Evolutionary conservation across 352 stramenopile species (phyloP).

Genomic region (Globisporangium solare): DNA sequence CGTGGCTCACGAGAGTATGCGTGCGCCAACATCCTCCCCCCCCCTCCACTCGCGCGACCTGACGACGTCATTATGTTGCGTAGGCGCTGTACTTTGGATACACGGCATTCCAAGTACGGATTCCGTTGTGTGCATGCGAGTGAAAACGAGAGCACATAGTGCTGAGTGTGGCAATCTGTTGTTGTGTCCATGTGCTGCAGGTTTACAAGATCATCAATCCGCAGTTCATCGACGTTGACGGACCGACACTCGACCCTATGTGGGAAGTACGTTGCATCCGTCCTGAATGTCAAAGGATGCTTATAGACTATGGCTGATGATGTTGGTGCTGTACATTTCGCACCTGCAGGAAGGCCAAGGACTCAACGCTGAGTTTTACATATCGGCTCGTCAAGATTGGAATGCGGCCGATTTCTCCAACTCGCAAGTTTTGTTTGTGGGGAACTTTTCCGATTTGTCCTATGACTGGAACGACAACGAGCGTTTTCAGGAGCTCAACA

Average conservation of each 20-base stretch:
- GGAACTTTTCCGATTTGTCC: constrained; percentile 45
- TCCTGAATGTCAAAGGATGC: no score
- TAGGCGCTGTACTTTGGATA: constrained; percentile 57
- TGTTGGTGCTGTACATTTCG: background rate
- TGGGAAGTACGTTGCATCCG: constrained; percentile 33
- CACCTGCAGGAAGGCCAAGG: constrained; percentile 35
- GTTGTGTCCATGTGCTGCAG: constrained; percentile 15
- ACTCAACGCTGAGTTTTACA: constrained; percentile 52
- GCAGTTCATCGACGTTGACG: constrained; percentile 36
- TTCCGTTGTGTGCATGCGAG: no score
- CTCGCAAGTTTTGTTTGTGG: constrained; percentile 33
- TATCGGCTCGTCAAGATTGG: constrained; percentile 49
- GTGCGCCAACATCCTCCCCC: background rate
- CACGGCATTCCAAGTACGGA: constrained; percentile 38
- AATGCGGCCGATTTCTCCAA: constrained; percentile 35
- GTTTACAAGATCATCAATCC: constrained; percentile 75
- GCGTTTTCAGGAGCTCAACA: constrained; percentile 42
- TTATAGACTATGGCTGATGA: no score
- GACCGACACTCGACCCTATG: constrained; percentile 51
- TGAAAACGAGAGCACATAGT: no score
- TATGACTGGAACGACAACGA: constrained; percentile 73
- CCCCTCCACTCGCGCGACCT: background rate
- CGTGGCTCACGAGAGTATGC: constrained; percentile 12
- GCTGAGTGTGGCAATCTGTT: no score
- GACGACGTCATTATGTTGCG: background rate